phyloP scores from a whole-genome alignment of 1,284 basidiomycete species.

The Malassezia sympodialis region DNA sequence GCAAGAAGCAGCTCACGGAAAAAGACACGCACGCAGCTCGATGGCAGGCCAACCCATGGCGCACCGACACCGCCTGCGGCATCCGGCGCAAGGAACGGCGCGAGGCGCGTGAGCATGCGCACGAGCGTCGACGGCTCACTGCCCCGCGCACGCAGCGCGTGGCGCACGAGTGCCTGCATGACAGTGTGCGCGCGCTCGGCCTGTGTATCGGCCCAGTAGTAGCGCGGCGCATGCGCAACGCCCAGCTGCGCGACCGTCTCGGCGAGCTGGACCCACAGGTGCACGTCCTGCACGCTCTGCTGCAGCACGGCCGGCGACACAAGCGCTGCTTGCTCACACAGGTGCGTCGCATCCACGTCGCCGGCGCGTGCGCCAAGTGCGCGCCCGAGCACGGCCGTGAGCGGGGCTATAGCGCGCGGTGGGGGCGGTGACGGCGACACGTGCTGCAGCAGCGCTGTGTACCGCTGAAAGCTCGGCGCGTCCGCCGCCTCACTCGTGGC shows the following conservation, averaged over 20 bases:
- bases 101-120: not conserved
- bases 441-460: not conserved
- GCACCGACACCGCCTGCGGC: not conserved
- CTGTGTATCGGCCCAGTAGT: not conserved
- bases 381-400: not conserved
- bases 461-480: not conserved
- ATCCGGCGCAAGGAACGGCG: not conserved
- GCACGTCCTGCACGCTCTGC: not conserved
- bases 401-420: not conserved
- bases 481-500: not conserved
- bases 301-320: not conserved
- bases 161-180: not conserved
- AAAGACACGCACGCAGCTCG: not conserved
- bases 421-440: not conserved
- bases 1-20: not conserved
- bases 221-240: not conserved
- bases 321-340: not conserved
- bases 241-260: not conserved
- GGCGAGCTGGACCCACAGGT: not conserved
- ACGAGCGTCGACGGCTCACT: not conserved
- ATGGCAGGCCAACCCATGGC: not conserved
- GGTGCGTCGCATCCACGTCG: not conserved
- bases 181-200: not conserved
- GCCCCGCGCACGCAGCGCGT: slow-evolving; percentile 7
- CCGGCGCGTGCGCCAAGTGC: not conserved